Percentiles rank a stretch among this genome's conserved stretches.
phyloP scores from a whole-genome alignment of 371 early-diverging fungal genomes.

The Smittium culicis region DNA sequence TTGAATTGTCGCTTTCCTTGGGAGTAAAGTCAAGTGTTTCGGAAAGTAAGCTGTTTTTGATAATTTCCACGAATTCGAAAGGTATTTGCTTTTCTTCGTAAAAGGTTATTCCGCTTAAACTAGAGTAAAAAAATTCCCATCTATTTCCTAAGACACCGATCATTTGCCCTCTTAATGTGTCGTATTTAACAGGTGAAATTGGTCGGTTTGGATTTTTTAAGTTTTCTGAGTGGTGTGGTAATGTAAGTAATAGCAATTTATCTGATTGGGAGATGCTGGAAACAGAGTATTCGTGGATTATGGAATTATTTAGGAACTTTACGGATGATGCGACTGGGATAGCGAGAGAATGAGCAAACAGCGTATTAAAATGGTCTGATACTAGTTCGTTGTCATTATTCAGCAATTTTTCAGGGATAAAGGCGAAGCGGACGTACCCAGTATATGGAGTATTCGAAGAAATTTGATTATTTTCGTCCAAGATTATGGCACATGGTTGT shows the following conservation, averaged over 20 bases:
- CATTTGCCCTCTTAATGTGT: slow-evolving; percentile 50
- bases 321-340: not conserved
- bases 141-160: slow-evolving; percentile 40
- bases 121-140: slow-evolving; percentile 41
- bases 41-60: slow-evolving; percentile 31
- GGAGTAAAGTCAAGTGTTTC: slow-evolving; percentile 27
- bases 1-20: slow-evolving; percentile 29
- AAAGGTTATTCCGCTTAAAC: slow-evolving; percentile 25
- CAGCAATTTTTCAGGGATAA: slow-evolving; percentile 9
- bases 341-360: not conserved
- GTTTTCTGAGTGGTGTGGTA: slow-evolving; percentile 39
- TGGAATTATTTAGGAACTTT: not conserved
- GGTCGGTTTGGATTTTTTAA: slow-evolving; percentile 16
- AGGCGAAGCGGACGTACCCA: not conserved
- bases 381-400: not conserved
- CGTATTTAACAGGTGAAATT: slow-evolving; percentile 24
- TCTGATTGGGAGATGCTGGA: not conserved
- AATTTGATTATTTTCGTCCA: not conserved
- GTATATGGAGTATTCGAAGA: not conserved
- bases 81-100: slow-evolving; percentile 24
- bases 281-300: not conserved
- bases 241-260: slow-evolving; percentile 32
- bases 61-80: slow-evolving; percentile 21
- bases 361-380: not conserved
- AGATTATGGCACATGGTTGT: not conserved